Conservation (phyloP, 2,329 filamentous ascomycete species). For the Colletotrichum sp. region DNA sequence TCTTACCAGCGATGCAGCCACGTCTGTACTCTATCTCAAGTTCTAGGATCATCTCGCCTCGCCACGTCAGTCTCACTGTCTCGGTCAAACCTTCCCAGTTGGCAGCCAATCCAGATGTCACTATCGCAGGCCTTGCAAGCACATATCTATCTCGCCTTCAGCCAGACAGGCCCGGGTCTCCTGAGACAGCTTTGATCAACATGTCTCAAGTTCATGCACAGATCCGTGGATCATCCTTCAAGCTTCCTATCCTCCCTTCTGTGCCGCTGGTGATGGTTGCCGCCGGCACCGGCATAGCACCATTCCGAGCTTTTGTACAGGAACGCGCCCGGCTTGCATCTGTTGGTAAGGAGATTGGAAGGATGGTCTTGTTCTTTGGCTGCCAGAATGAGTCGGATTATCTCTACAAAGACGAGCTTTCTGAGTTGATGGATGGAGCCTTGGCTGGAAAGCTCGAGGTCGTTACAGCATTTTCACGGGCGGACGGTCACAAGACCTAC, state of each 20-base stretch:
- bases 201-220: not conserved
- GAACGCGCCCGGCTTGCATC: not conserved
- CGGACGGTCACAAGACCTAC: not conserved
- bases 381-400: not conserved
- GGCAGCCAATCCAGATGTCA: not conserved
- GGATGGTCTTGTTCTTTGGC: not conserved
- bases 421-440: not conserved
- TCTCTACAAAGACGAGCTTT: not conserved
- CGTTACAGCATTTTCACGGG: not conserved
- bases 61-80: not conserved
- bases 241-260: slow-evolving; percentile 43
- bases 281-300: slow-evolving; percentile 55
- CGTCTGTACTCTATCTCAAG: not conserved
- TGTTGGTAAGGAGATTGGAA: not conserved
- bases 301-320: slow-evolving; percentile 32
- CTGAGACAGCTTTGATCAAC: not conserved
- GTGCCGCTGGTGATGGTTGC: slow-evolving; percentile 58
- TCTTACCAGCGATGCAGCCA: not conserved
- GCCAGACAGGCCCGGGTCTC: not conserved
- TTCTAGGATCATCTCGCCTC: not conserved
- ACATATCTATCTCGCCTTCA: not conserved
- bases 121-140: not conserved
- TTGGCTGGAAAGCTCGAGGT: not conserved
- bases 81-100: not conserved
- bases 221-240: slow-evolving; percentile 41